A percentile compares a stretch with the other conserved stretches of the same genome.
These are phyloP conservation scores for Phalaenopsis equestris DNA, from an alignment of 106 monocot genomes.

Conservation along the genomic window DNA sequence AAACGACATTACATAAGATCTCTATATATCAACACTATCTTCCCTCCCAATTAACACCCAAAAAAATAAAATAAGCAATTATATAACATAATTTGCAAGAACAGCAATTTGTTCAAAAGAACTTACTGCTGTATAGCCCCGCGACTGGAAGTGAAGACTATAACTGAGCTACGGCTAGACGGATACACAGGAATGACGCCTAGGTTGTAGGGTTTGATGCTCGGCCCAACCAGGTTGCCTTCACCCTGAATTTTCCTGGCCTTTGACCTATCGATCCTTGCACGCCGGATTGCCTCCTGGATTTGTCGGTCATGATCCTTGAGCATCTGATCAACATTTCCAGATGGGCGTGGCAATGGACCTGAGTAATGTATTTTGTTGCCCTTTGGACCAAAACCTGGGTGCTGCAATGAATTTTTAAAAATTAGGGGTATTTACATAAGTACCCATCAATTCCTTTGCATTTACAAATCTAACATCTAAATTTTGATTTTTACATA, in stretches of 20 bases:
- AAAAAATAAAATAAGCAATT: background rate
- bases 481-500: too few species aligned
- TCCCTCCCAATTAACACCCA: background rate
- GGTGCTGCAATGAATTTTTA: constrained; percentile 12
- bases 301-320: constrained; percentile 84
- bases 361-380: constrained; percentile 79
- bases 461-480: too few species aligned
- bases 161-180: constrained; percentile 34
- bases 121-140: constrained; percentile 10
- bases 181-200: constrained; percentile 46
- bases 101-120: background rate
- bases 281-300: constrained; percentile 56
- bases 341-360: constrained; percentile 49
- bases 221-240: constrained; percentile 22
- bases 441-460: too few species aligned
- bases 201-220: constrained; percentile 33
- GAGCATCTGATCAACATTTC: constrained; percentile 73
- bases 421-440: too few species aligned
- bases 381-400: constrained; percentile 38
- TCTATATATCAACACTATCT: background rate
- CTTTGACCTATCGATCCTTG: constrained; percentile 53
- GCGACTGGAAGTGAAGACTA: constrained; percentile 33
- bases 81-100: background rate
- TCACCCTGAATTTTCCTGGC: constrained; percentile 33
- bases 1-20: too few species aligned